Conservation (phyloP, 2,329 filamentous ascomycete genomes). For the Sporothrix pseudoabietina region DNA sequence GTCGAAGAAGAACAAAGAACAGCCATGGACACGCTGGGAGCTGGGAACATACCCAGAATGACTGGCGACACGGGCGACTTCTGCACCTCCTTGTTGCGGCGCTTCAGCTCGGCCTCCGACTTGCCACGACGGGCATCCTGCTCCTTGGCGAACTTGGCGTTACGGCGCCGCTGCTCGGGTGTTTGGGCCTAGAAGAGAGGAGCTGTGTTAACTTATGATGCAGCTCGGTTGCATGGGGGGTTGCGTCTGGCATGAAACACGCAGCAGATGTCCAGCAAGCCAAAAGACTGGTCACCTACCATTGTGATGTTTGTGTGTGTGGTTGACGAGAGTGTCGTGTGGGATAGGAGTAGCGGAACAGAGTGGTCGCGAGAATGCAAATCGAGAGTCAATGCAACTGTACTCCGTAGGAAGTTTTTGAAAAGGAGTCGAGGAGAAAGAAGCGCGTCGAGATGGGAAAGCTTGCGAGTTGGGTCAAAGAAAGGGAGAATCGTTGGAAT, state of each 20-base stretch:
- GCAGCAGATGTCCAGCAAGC: neutral
- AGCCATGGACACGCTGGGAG: neutral
- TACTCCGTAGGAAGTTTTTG: neutral
- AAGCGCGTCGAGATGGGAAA: neutral
- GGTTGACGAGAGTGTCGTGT: slow-evolving; percentile 10
- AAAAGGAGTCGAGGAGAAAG: neutral
- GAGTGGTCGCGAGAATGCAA: neutral
- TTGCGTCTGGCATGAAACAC: neutral
- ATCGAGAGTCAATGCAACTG: neutral
- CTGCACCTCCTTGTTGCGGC: slow-evolving; percentile 55
- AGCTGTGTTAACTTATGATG: neutral
- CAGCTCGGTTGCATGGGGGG: neutral
- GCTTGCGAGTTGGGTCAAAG: neutral
- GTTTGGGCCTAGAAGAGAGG: slow-evolving; percentile 68
- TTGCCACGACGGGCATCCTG: slow-evolving; percentile 77
- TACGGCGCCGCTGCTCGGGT: slow-evolving; percentile 77
- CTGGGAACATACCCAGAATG: slow-evolving; percentile 58
- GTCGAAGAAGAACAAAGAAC: no score
- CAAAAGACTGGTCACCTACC: slow-evolving; percentile 29
- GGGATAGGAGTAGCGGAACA: neutral
- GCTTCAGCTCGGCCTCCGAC: slow-evolving; percentile 65
- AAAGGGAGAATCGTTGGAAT: neutral
- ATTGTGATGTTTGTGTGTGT: slow-evolving; percentile 31
- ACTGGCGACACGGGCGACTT: slow-evolving; percentile 67
- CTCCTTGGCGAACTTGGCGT: slow-evolving; percentile 74